Evolutionary conservation across 345 rosid species (phyloP), one percentile per base, ranked within the genome.

Genomic region (Jatropha curcas): DNA sequence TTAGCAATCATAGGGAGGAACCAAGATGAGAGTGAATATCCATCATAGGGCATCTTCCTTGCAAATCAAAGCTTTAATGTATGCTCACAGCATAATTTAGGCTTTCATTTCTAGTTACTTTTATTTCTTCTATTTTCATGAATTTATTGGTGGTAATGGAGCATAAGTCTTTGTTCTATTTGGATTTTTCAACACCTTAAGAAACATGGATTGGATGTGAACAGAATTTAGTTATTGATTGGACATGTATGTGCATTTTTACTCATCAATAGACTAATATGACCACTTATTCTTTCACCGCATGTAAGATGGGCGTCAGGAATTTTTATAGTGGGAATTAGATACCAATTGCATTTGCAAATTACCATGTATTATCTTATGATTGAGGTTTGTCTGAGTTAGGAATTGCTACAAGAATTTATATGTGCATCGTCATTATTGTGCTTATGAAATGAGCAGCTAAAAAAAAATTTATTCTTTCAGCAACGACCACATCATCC

Each of bases 401-500:
- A 48, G 53, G n/a, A 48, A 14, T 7, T 11, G 20, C 12, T 16
- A 16, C 16, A 3, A 33, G 34, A n/a, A n/a, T n/a, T n/a, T 61
- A 3, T 58, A 58, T 25, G 20, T 20, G 3, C 34, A 43, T 58
- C 48, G 28, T 14, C 8, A 46, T 25, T 4, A 41, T 39, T 52
- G n/a, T 68, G 20, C 50, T 37, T 22, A 13, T 65, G 74, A 30
- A 10, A 3, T 45, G 30, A 48, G 2, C 13, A 28, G 55, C 41
- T 58, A 30, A 58, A 24, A 8, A 43, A 63, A 39, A 5, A 25
- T 14, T 20, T 27, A 59, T 61, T 75, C 50, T 80, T 84, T 89
- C 90, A 95, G 99, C 99, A 92, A 95, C 89, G 99, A 73, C 98
- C 99, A 63, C 99, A 92, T 70, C 84, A 79, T 63, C 98, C 99